Base-by-base conservation (phyloP, 1,139 yeast species). In the Taphrina populina region DNA sequence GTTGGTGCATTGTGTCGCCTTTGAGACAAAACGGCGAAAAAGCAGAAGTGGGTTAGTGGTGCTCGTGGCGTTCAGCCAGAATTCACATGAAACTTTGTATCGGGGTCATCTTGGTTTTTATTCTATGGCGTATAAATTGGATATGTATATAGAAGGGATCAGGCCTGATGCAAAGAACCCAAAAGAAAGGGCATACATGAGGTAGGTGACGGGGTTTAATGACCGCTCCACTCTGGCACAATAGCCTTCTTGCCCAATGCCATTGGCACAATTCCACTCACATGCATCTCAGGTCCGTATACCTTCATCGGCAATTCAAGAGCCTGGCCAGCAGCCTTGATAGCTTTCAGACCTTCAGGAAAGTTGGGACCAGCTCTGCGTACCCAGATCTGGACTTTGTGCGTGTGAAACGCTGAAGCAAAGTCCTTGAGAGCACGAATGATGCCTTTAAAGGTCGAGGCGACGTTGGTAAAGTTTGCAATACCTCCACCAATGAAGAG, bases 251-350 rank as follows among this genome's bases (percentile, higher is more conserved):
- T 49, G 39, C 54, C 54, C 30, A 56, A 35, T 6, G 56, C 59
- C 59, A 56, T 51, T 4, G 59, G 59, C n/a, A 56, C 57, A 20
- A 74, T 74, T 33, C 77, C 77, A 40, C 74, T 69, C 29, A 73
- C 77, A 62, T 73, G 77, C 76, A 73, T 74, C 61, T 74, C 77
- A n/a, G 77, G 77, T 13, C 77, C 77, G 61, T 70, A 73, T 59
- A 74, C 72, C 66, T 73, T 76, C 77, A 73, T 73, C 41, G 76
- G 75, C 60, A 73, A 64, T 45, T 70, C 72, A 34, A 74, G 69
- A 62, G 73, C 76, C 64, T 74, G 75, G 45, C 76, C 76, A 43
- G 76, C 75, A 53, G 69, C 68, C 67, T 70, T 71, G 66, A 73
- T 69, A 54, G 73, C 70, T 39, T 76, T 70, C 58, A 73, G 68